phyloP scores from a whole-genome alignment of 139 green algal genomes.

The Chlamydomonas schloesseri region DNA sequence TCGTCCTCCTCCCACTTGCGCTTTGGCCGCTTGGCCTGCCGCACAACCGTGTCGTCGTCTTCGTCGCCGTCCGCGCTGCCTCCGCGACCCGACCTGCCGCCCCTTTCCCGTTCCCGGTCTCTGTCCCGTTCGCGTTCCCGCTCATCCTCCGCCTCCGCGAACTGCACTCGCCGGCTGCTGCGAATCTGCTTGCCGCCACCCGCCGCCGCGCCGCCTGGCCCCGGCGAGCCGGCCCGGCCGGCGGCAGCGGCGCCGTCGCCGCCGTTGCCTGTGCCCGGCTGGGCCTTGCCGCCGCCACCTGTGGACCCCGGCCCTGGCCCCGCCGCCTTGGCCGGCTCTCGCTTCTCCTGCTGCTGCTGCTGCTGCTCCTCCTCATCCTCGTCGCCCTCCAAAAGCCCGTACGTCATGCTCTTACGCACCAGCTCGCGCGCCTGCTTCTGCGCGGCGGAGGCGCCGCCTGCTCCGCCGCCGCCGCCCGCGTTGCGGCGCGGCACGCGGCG shows the following conservation, averaged over 20 bases:
- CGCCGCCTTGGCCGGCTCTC: slow-evolving; percentile 30
- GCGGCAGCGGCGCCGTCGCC: not conserved
- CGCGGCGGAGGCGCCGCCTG: too few species aligned
- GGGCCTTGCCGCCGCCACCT: slow-evolving; percentile 26
- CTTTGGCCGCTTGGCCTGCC: slow-evolving; percentile 38
- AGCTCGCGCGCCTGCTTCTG: slow-evolving; percentile 60
- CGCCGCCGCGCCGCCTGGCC: not conserved
- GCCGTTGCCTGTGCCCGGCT: not conserved
- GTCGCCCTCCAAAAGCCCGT: slow-evolving; percentile 68
- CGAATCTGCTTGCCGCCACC: slow-evolving; percentile 31
- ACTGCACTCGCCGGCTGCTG: slow-evolving; percentile 12
- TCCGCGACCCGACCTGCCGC: not conserved
- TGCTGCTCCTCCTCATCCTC: slow-evolving; percentile 57
- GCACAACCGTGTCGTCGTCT: slow-evolving; percentile 49
- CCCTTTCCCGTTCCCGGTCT: not conserved
- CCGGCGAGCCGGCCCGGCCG: slow-evolving; percentile 17
- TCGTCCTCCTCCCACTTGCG: slow-evolving; percentile 82
- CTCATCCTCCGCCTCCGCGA: slow-evolving; percentile 31
- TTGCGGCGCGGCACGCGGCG: slow-evolving; percentile 48
- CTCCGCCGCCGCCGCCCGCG: too few species aligned
- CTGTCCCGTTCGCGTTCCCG: not conserved
- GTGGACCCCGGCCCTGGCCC: slow-evolving; percentile 24
- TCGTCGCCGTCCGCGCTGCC: slow-evolving; percentile 13
- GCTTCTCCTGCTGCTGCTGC: not conserved
- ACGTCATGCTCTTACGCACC: slow-evolving; percentile 62